These are phyloP conservation scores for Gremmenia infestans DNA, from an alignment of 2,329 filamentous ascomycete genomes.

Conservation along the genomic window DNA sequence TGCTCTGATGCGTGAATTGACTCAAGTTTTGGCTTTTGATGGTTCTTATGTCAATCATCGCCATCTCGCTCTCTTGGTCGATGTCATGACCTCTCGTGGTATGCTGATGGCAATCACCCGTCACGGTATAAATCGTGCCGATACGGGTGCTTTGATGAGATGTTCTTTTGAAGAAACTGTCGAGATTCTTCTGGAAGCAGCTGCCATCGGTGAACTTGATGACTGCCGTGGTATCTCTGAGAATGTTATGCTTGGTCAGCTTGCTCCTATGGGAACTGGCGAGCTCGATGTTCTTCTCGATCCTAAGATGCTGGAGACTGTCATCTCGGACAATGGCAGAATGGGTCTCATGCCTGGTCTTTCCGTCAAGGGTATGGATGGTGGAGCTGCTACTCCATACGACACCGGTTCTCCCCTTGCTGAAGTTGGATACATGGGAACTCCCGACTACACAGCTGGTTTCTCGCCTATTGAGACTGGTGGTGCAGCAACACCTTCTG, in stretches of 20 bases:
- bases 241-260: slow-evolving; percentile 98
- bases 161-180: slow-evolving; percentile 98
- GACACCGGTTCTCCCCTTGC: slow-evolving; percentile 78
- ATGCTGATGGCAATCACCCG: slow-evolving; percentile 95
- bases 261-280: slow-evolving; percentile 85
- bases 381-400: slow-evolving; percentile 90
- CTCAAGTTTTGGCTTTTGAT: slow-evolving; percentile 91
- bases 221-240: slow-evolving; percentile 86
- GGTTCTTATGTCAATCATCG: slow-evolving; percentile 97
- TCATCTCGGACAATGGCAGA: slow-evolving; percentile 86
- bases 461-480: slow-evolving; percentile 75
- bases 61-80: slow-evolving; percentile 94
- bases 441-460: slow-evolving; percentile 54
- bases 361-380: slow-evolving; percentile 68
- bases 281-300: slow-evolving; percentile 86
- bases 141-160: slow-evolving; percentile 88
- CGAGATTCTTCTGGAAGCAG: slow-evolving; percentile 93
- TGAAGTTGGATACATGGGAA: slow-evolving; percentile 62
- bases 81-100: slow-evolving; percentile 99
- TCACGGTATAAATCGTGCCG: slow-evolving; percentile 97
- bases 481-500: slow-evolving; percentile 65
- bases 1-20: slow-evolving; percentile 88
- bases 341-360: slow-evolving; percentile 78
- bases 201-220: slow-evolving; percentile 93
- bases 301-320: slow-evolving; percentile 59